phyloP scores from a whole-genome alignment of 441 rosid genomes.

The Hura crepitans region DNA sequence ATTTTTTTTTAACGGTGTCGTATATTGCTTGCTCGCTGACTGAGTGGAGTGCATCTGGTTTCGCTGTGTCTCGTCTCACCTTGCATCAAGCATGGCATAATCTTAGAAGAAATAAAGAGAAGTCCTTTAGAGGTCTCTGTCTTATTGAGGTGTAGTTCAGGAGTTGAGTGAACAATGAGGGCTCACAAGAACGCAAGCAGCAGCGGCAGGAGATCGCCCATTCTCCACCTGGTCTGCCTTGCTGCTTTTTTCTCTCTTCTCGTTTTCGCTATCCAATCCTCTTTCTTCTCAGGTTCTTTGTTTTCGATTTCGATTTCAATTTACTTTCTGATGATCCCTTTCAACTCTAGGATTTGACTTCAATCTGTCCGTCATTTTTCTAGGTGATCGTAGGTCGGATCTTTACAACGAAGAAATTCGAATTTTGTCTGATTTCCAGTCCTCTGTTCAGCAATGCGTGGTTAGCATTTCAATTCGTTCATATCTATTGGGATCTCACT shows the following conservation, averaged over 20 bases:
- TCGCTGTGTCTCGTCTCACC: too few species aligned
- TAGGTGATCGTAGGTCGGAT: slow-evolving; percentile 33
- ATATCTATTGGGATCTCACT: background rate
- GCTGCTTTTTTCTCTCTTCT: slow-evolving; percentile 53
- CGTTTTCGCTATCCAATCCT: slow-evolving; percentile 61
- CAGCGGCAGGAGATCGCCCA: slow-evolving; percentile 39
- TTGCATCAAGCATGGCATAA: background rate
- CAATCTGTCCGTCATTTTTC: background rate
- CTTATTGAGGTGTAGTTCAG: background rate
- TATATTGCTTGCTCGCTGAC: background rate
- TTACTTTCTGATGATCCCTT: background rate
- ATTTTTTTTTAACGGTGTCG: background rate
- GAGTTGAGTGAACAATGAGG: slow-evolving; percentile 35
- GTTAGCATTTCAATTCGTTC: slow-evolving; percentile 32
- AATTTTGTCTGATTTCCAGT: slow-evolving; percentile 50
- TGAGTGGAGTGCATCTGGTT: background rate
- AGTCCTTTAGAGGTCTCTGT: background rate
- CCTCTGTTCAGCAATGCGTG: slow-evolving; percentile 63
- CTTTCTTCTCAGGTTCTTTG: slow-evolving; percentile 57
- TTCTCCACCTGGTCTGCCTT: slow-evolving; percentile 50
- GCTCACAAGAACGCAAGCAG: slow-evolving; percentile 24
- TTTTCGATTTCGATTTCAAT: background rate
- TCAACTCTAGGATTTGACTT: background rate
- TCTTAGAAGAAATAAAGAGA: background rate
- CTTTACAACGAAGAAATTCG: slow-evolving; percentile 34